phyloP scores from a whole-genome alignment of 192 early-diverging fungal genomes.

The Backusella sp. region DNA sequence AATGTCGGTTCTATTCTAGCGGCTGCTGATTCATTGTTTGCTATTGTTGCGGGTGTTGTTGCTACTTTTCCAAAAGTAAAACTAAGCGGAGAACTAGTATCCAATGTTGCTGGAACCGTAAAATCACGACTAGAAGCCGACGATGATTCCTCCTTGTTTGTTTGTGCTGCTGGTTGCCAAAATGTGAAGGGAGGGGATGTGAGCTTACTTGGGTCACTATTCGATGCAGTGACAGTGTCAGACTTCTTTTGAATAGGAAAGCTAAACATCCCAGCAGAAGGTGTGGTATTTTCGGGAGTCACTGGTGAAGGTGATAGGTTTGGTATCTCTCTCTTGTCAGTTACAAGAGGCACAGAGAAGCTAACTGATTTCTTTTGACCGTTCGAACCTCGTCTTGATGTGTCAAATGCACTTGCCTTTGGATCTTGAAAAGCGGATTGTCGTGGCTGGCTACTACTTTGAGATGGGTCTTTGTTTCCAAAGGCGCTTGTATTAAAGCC shows the following conservation, averaged over 20 bases:
- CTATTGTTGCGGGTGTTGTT: not conserved
- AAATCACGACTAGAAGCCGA: not conserved
- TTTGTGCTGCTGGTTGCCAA: not conserved
- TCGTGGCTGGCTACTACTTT: not conserved
- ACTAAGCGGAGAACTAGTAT: not conserved
- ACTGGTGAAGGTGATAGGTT: not conserved
- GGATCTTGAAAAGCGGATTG: not conserved
- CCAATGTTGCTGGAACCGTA: not conserved
- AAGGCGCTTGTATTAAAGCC: not conserved
- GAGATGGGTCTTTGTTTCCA: not conserved
- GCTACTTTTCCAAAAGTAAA: not conserved
- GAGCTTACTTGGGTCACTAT: not conserved
- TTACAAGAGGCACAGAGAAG: not conserved
- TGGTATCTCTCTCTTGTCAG: not conserved
- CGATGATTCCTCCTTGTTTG: not conserved
- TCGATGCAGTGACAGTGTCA: not conserved
- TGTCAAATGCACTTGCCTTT: not conserved
- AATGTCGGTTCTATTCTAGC: not conserved
- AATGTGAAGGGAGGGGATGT: not conserved
- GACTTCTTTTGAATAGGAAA: not conserved
- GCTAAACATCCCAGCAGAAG: not conserved
- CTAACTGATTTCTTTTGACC: not conserved
- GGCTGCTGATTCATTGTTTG: not conserved
- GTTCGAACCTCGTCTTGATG: not conserved
- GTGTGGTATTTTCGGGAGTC: not conserved